Evolutionary conservation across 202 grass and related monocot genomes (phyloP), one percentile per base, ranked within the genome.

Genomic region (Musa balbisiana): DNA sequence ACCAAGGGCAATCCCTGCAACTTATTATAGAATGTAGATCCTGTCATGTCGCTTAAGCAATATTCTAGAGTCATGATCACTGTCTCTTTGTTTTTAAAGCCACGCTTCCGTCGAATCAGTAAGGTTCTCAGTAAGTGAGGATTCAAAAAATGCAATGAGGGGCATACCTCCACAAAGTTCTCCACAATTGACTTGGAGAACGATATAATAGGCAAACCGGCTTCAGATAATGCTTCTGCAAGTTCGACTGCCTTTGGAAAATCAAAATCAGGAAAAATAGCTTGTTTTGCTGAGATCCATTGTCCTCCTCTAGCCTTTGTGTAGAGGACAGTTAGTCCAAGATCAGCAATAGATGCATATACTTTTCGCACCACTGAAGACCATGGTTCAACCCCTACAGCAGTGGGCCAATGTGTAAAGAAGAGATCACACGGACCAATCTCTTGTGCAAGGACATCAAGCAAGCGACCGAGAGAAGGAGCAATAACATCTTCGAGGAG

Each of bases 251-350:
- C 88, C 69, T 93, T 91, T 82, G 88, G 77, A 75, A 93, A 97
- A 83, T 74, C 82, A 76, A 89, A 91, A 91, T 97, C 94, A 26
- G 90, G 90, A 76, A 97, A 97, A 82, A 97, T 93, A 79, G 94
- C 87, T 83, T 93, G 90, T 82, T 83, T 91, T 75, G 90, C 87
- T 82, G 94, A 87, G 54, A 97, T 78, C 94, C 94, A 97, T 81
- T 91, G 94, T 23, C 94, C 94, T 62, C 90, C 90, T 89, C 90
- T 88, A 84, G 88, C 88, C 84, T 97, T 91, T 77, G 94, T 93
- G 84, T 91, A 82, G 67, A 97, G 62, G 83, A 97, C 88, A 67
- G 85, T 82, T 85, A 91, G 84, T 79, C 82, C 90, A 87, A 93
- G 90, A 75, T 93, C 88, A 72, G 83, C 87, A 53, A 97, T 87